These are phyloP conservation scores for Rhizopus stolonifer DNA, from an alignment of 371 early-diverging fungal genomes.

Conservation along the genomic window DNA sequence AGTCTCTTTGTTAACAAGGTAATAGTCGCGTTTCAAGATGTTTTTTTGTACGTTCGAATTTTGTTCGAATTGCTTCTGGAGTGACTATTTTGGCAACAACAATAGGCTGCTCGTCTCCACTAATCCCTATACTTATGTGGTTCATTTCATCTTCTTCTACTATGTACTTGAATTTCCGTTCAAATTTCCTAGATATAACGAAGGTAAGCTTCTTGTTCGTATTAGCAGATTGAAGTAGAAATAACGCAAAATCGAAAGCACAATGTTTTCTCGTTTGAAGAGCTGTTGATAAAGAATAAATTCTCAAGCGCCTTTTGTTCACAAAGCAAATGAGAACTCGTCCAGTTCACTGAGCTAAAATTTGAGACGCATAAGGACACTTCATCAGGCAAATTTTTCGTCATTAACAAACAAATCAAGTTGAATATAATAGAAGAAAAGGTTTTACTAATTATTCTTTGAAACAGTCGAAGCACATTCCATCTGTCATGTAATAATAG, in stretches of 20 bases:
- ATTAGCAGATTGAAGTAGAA: slow-evolving; percentile 10
- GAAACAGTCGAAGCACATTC: slow-evolving; percentile 4
- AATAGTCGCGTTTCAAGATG: slow-evolving; percentile 5
- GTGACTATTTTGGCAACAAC: slow-evolving; percentile 10
- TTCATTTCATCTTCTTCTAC: slow-evolving; percentile 12
- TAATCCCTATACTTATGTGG: slow-evolving; percentile 8
- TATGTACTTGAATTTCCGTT: slow-evolving; percentile 13
- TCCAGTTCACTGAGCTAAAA: slow-evolving; percentile 11
- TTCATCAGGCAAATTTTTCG: slow-evolving; percentile 9
- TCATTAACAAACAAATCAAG: slow-evolving; percentile 8
- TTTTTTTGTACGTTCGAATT: slow-evolving; percentile 1
- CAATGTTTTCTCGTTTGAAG: slow-evolving; percentile 11
- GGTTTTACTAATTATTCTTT: neutral
- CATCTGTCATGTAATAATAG: slow-evolving; percentile 3
- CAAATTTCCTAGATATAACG: slow-evolving; percentile 13
- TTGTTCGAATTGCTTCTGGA: slow-evolving; percentile 8
- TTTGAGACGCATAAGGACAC: slow-evolving; percentile 7
- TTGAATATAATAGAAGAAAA: neutral
- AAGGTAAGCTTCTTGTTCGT: slow-evolving; percentile 10
- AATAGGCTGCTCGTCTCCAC: slow-evolving; percentile 6
- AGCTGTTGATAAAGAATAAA: slow-evolving; percentile 9
- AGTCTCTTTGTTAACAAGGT: slow-evolving; percentile 11
- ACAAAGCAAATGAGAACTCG: slow-evolving; percentile 16
- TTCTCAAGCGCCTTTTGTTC: slow-evolving; percentile 14
- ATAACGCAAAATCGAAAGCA: slow-evolving; percentile 12